Evolutionary conservation across 768 basidiomycete genomes (phyloP).

Genomic region (Pisolithus sp.): DNA sequence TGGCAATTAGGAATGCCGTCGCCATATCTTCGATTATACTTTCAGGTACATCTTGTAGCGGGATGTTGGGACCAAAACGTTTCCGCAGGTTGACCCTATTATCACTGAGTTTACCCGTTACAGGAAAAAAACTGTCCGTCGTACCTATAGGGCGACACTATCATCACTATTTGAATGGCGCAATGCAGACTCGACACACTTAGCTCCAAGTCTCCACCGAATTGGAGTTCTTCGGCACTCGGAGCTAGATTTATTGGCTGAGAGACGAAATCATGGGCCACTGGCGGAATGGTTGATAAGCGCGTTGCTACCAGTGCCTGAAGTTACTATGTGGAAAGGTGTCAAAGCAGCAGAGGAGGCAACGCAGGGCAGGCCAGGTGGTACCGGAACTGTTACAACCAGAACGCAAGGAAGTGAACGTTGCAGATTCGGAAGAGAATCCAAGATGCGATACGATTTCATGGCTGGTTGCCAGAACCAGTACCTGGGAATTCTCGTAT

Average conservation of each 20-base stretch:
- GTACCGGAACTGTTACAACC: constrained; percentile 66
- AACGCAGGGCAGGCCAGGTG: constrained; percentile 77
- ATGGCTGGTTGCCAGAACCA: constrained; percentile 60
- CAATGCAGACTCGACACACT: constrained; percentile 97
- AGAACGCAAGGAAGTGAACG: constrained; percentile 69
- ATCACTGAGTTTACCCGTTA: too few species aligned
- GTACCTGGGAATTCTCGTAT: constrained; percentile 40
- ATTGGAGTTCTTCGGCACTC: constrained; percentile 77
- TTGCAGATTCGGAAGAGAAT: constrained; percentile 74
- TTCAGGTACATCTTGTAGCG: too few species aligned
- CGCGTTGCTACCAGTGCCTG: constrained; percentile 62
- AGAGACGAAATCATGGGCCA: constrained; percentile 76
- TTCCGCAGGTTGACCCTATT: too few species aligned
- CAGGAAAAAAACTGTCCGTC: too few species aligned
- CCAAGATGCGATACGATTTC: constrained; percentile 69
- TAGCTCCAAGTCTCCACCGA: constrained; percentile 39
- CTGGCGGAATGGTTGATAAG: constrained; percentile 74
- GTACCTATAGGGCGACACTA: too few species aligned
- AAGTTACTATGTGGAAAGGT: constrained; percentile 49
- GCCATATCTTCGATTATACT: too few species aligned
- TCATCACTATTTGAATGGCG: constrained; percentile 95
- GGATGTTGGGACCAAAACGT: too few species aligned
- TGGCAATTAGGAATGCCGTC: too few species aligned
- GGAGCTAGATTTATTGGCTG: constrained; percentile 62
- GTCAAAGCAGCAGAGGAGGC: constrained; percentile 81